phyloP scores from a whole-genome alignment of 495 filamentous ascomycete species.

The Polyplosphaeria fusca region DNA sequence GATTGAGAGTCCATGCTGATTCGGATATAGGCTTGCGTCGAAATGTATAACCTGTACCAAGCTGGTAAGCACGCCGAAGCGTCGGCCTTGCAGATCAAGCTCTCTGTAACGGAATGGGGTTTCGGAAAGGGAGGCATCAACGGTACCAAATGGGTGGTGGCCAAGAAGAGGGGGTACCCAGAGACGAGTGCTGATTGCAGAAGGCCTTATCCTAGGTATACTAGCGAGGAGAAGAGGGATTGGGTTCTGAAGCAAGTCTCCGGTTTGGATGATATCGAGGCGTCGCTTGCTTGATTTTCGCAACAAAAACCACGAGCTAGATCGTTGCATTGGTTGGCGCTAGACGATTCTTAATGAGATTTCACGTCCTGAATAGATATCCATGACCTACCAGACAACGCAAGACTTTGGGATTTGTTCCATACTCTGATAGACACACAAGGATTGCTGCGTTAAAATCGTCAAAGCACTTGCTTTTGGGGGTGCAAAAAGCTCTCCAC shows the following conservation, averaged over 20 bases:
- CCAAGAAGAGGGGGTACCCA: slow-evolving; percentile 42
- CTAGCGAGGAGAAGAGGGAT: slow-evolving; percentile 37
- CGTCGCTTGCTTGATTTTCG: slow-evolving; percentile 4
- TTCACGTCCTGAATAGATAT: no score
- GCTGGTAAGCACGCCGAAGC: slow-evolving; percentile 43
- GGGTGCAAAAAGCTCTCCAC: no score
- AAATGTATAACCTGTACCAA: slow-evolving; percentile 40
- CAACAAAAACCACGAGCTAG: no score
- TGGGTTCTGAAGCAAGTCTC: slow-evolving; percentile 31
- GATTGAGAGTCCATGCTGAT: neutral
- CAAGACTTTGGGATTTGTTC: no score
- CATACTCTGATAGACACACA: no score
- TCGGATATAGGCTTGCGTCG: slow-evolving; percentile 31
- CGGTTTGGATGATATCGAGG: slow-evolving; percentile 22
- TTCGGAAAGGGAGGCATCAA: slow-evolving; percentile 46
- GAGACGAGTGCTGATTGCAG: slow-evolving; percentile 41
- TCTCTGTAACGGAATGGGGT: slow-evolving; percentile 43
- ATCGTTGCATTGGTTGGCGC: no score
- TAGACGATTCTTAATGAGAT: no score
- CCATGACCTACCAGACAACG: no score
- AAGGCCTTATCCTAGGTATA: slow-evolving; percentile 43
- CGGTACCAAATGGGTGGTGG: slow-evolving; percentile 46
- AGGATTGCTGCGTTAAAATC: no score
- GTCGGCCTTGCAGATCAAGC: slow-evolving; percentile 39
- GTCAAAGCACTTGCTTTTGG: no score